Base-by-base conservation (phyloP, 805 yeast species). In the Starmerella potacharoeniae region DNA sequence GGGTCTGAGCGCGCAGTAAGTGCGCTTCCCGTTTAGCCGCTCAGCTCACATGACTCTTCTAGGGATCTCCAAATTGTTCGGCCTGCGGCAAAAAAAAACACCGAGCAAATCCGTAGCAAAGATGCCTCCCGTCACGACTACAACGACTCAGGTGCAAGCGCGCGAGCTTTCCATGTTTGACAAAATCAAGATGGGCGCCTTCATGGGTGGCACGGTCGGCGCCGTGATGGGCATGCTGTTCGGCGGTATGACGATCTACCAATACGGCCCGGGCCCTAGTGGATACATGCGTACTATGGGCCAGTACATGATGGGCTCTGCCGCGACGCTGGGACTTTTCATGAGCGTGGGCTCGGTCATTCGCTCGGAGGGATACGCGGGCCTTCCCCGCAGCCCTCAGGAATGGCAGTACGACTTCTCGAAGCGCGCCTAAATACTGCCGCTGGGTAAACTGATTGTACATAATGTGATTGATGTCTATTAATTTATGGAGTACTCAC, bases 221-320 rank as follows among this genome's bases (percentile, higher is more conserved):
- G 93, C 89, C 9, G 93, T 95, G 66, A 88, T 91, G 41, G 98
- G 98, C 59, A 84, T 91, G 49, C 74, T 95, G 61, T 93, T 91
- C 69, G 98, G 97, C 51, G 95, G 96, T 29, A 82, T 86, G 66
- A 84, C 96, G 56, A 84, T 95, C 62, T 70, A 88, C 61, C 90
- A 89, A 55, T 83, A 85, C 62, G 99, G 99, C 17, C 93, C 98
- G n/a, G 96, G 96, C 13, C 98, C 99, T 49, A 86, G 87, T 66
- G 99, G 99, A 55, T 87, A 87, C 55, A 86, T 93, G 83, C 83
- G 96, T 73, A 91, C 97, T 1, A 74, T 93, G 66, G 97, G 98
- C 55, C 96, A 91, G 73, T 93, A 90, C 72, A 90, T 93, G 71
- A 83, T 85, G 65, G 97, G 97, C 54, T 87, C 96, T 5, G 96